phyloP scores from a whole-genome alignment of 768 basidiomycete species.

The Mrakia gelida region DNA sequence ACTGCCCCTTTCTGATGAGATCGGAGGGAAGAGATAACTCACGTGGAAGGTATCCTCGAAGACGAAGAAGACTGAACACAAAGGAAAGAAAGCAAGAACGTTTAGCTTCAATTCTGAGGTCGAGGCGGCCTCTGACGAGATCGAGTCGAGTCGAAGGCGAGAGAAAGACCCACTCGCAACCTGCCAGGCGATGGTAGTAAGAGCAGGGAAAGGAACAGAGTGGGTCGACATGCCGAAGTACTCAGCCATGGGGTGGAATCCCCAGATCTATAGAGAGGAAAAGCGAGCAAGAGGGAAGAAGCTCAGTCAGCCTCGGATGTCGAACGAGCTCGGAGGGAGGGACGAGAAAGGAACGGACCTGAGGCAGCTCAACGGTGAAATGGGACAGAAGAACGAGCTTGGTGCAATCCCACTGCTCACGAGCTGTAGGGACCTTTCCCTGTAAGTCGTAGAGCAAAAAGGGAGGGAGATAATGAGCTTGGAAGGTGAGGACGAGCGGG shows the following conservation, averaged over 20 bases:
- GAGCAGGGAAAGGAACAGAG: conserved; percentile 83
- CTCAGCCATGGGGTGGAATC: conserved; percentile 59
- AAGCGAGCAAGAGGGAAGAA: conserved; percentile 57
- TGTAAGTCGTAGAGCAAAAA: conserved; percentile 29
- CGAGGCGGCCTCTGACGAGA: neutral
- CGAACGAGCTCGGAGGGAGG: conserved; percentile 5
- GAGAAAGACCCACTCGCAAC: conserved; percentile 8
- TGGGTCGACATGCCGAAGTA: conserved; percentile 83
- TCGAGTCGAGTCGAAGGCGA: neutral
- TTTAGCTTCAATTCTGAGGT: neutral
- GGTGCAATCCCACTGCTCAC: conserved; percentile 93
- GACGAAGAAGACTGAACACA: conserved; percentile 66
- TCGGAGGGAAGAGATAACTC: conserved; percentile 55
- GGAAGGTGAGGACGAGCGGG: neutral
- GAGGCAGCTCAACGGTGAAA: conserved; percentile 89
- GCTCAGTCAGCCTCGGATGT: conserved; percentile 53
- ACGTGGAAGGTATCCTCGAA: conserved; percentile 95
- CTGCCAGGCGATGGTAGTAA: conserved; percentile 62
- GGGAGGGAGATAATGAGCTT: conserved; percentile 6
- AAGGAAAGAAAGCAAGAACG: conserved; percentile 51
- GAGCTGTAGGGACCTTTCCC: conserved; percentile 66
- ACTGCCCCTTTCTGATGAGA: neutral
- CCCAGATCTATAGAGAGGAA: conserved; percentile 36
- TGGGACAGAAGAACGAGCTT: conserved; percentile 90
- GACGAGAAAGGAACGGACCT: conserved; percentile 53